Conservation (phyloP, 768 basidiomycete species). For the Pholiota microspora region DNA sequence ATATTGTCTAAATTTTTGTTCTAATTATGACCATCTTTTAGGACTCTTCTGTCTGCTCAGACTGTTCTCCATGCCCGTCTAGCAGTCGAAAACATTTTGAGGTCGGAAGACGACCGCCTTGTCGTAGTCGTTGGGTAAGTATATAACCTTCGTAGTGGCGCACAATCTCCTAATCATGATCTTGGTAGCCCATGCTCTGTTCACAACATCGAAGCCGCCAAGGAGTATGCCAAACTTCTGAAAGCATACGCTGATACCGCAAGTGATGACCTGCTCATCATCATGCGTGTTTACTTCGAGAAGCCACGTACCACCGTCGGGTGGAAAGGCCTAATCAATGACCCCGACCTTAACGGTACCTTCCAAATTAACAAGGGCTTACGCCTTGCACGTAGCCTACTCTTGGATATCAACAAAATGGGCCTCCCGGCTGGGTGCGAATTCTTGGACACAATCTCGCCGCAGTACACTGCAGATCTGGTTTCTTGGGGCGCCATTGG, state of each 20-base stretch:
- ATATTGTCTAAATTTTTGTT: neutral
- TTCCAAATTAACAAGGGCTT: slow-evolving; percentile 98
- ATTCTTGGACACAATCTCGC: slow-evolving; percentile 69
- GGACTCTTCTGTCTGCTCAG: slow-evolving; percentile 77
- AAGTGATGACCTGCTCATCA: slow-evolving; percentile 84
- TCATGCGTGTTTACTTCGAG: slow-evolving; percentile 99
- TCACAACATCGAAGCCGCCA: slow-evolving; percentile 81
- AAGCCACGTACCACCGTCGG: slow-evolving; percentile 96
- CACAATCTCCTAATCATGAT: neutral
- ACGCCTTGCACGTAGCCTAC: slow-evolving; percentile 79
- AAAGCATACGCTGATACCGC: slow-evolving; percentile 76
- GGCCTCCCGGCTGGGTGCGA: slow-evolving; percentile 97
- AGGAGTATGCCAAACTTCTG: slow-evolving; percentile 83
- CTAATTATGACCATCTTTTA: slow-evolving; percentile 25
- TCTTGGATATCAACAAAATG: slow-evolving; percentile 86
- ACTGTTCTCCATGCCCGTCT: slow-evolving; percentile 87
- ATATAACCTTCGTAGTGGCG: neutral
- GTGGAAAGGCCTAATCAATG: slow-evolving; percentile 99
- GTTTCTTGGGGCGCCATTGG: slow-evolving; percentile 95
- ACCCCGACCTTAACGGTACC: slow-evolving; percentile 88
- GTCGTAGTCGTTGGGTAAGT: slow-evolving; percentile 87
- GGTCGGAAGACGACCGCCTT: slow-evolving; percentile 88
- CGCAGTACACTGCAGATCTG: slow-evolving; percentile 90
- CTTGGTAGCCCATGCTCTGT: slow-evolving; percentile 84
- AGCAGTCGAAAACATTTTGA: slow-evolving; percentile 74